Conservation (phyloP, 768 basidiomycete species). For the Auriscalpium orientale region DNA sequence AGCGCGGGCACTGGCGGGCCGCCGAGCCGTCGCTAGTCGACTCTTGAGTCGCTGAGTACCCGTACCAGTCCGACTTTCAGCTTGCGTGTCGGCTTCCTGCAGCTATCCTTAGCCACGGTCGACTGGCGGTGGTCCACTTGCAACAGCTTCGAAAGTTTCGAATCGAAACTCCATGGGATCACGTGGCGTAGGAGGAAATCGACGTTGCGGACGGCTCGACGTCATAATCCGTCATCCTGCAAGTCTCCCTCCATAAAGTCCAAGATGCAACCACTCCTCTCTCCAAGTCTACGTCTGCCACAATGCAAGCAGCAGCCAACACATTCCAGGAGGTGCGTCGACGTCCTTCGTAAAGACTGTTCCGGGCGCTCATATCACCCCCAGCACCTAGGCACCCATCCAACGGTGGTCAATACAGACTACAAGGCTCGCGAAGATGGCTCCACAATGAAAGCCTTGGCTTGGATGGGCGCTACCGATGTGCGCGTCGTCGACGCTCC, state of each 20-base stretch:
- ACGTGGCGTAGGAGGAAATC: no score
- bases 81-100: no score
- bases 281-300: background rate
- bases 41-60: no score
- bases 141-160: no score
- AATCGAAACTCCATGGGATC: no score
- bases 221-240: background rate
- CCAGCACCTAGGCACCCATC: background rate
- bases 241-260: background rate
- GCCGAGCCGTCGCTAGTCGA: no score
- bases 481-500: constrained; percentile 40
- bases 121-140: no score
- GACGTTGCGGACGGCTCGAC: background rate
- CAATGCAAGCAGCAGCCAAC: background rate
- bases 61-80: no score
- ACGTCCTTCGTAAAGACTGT: background rate
- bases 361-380: background rate
- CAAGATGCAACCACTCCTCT: background rate
- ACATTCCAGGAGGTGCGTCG: background rate
- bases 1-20: no score
- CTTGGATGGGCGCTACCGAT: constrained; percentile 55
- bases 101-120: no score
- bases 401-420: background rate
- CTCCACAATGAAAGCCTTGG: constrained; percentile 57
- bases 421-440: constrained; percentile 44